Percentiles rank a stretch among this genome's conserved stretches.
These are phyloP conservation scores for Cryptosporidium andersoni DNA, from an alignment of 169 alveolate species.

Conservation along the genomic window DNA sequence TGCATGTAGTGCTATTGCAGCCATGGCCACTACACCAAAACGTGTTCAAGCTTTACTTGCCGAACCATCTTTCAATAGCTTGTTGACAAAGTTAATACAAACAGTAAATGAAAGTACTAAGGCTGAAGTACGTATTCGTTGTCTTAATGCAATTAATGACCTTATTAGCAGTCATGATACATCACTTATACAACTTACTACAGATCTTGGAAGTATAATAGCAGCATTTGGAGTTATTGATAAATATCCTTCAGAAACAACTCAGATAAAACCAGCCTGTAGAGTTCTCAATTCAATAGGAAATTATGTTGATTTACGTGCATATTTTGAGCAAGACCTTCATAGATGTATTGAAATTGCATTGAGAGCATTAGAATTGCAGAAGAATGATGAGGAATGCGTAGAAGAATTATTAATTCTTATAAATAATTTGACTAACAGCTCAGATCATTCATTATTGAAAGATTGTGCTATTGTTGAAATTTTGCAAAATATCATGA, in stretches of 20 bases:
- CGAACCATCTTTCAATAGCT: constrained; percentile 82
- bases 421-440: constrained; percentile 77
- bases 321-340: constrained; percentile 63
- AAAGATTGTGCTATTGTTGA: constrained; percentile 86
- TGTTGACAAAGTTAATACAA: constrained; percentile 76
- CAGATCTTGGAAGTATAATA: constrained; percentile 56
- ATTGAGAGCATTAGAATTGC: constrained; percentile 57
- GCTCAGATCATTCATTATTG: constrained; percentile 77
- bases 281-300: constrained; percentile 62
- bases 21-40: constrained; percentile 86
- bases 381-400: constrained; percentile 79
- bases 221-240: constrained; percentile 71
- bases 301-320: constrained; percentile 60
- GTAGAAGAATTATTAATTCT: constrained; percentile 78
- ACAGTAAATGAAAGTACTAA: constrained; percentile 75
- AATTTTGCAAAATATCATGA: constrained; percentile 84
- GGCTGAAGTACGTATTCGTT: constrained; percentile 38
- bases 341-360: constrained; percentile 63
- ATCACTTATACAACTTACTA: constrained; percentile 49
- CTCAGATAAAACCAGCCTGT: constrained; percentile 61
- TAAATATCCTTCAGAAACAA: constrained; percentile 53
- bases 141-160: constrained; percentile 63
- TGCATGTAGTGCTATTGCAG: constrained; percentile 87
- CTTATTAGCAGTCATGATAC: constrained; percentile 67
- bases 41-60: constrained; percentile 82